phyloP scores from a whole-genome alignment of 106 monocot genomes.

The Acorus calamus region DNA sequence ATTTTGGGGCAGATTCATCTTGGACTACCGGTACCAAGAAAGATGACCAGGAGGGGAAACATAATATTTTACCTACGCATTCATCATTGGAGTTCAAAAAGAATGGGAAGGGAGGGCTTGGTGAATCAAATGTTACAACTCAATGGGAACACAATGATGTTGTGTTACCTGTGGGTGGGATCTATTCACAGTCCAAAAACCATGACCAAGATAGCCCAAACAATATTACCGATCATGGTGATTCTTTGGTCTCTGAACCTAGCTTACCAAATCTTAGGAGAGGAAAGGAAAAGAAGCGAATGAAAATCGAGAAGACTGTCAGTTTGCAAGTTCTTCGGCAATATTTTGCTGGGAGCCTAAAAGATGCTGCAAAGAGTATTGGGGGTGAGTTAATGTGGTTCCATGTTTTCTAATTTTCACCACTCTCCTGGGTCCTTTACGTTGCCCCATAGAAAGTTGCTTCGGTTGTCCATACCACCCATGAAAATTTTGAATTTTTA shows the following conservation, averaged over 20 bases:
- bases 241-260: slow-evolving; percentile 11
- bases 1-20: slow-evolving; percentile 7
- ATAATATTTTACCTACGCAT: neutral
- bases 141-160: slow-evolving; percentile 12
- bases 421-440: too few relatives aligned
- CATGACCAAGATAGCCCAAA: slow-evolving; percentile 5
- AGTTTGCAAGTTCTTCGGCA: slow-evolving; percentile 63
- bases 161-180: neutral
- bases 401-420: too few relatives aligned
- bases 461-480: too few relatives aligned
- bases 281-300: slow-evolving; percentile 28
- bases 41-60: slow-evolving; percentile 17
- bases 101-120: slow-evolving; percentile 10
- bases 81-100: slow-evolving; percentile 12
- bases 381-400: slow-evolving; percentile 37
- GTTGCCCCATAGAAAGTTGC: too few relatives aligned
- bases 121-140: slow-evolving; percentile 22
- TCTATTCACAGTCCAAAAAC: slow-evolving; percentile 13
- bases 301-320: slow-evolving; percentile 49
- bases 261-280: slow-evolving; percentile 15
- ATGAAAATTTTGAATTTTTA: too few relatives aligned
- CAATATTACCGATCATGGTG: slow-evolving; percentile 1
- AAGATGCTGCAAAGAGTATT: slow-evolving; percentile 74
- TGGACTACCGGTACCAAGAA: slow-evolving; percentile 14
- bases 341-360: slow-evolving; percentile 67